Conservation (phyloP, 2,329 filamentous ascomycete genomes). For the Sporothrix humicola region DNA sequence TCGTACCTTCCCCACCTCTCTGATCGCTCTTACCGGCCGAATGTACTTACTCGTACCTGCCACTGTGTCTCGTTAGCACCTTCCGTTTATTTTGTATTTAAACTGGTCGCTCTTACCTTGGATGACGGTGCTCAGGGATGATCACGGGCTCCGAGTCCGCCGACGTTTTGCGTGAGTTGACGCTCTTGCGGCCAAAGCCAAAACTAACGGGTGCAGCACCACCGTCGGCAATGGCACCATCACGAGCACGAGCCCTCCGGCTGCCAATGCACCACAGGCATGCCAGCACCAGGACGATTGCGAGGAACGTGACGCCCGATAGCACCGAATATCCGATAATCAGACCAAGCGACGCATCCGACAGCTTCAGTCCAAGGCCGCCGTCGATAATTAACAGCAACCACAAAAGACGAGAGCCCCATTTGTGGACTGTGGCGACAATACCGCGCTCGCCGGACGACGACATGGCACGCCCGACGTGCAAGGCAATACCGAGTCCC, state of each 20-base stretch:
- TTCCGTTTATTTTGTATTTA: too few species aligned
- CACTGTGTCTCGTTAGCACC: background rate
- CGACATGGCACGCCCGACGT: slow-evolving; percentile 35
- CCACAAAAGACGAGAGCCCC: slow-evolving; percentile 40
- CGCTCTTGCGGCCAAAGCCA: slow-evolving; percentile 1
- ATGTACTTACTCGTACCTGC: slow-evolving; percentile 10
- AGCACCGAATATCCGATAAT: slow-evolving; percentile 19
- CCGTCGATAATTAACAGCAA: slow-evolving; percentile 40
- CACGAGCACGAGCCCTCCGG: background rate
- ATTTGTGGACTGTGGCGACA: slow-evolving; percentile 37
- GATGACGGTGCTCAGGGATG: background rate
- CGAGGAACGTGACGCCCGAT: background rate
- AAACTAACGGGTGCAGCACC: background rate
- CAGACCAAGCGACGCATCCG: slow-evolving; percentile 12
- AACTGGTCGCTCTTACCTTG: slow-evolving; percentile 23
- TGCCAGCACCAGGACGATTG: background rate
- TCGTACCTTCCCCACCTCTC: too few species aligned
- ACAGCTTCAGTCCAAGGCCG: slow-evolving; percentile 36
- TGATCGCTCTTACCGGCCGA: too few species aligned
- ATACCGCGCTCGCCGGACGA: slow-evolving; percentile 34
- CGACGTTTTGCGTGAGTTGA: slow-evolving; percentile 28
- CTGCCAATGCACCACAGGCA: slow-evolving; percentile 22
- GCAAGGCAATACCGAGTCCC: slow-evolving; percentile 36
- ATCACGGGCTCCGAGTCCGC: slow-evolving; percentile 25
- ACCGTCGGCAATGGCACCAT: background rate